Evolutionary conservation across 352 stramenopile genomes (phyloP).

Genomic region (Globisporangium megalacanthum): DNA sequence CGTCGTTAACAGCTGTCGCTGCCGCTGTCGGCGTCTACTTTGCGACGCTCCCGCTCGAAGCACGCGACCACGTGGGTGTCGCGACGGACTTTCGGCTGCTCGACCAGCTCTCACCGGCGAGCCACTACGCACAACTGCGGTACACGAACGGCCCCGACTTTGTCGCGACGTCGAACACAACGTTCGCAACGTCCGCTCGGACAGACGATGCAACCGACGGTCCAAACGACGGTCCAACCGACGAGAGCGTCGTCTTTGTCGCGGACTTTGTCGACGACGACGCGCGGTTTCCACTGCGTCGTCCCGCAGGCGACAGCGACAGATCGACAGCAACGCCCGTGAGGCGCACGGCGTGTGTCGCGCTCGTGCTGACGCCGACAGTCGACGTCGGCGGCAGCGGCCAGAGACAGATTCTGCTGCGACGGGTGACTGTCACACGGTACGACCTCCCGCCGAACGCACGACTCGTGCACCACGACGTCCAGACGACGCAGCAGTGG

Average conservation of each 20-base stretch:
- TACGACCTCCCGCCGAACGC: conserved; percentile 51
- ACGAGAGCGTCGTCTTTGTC: too few relatives aligned
- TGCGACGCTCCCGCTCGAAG: conserved; percentile 21
- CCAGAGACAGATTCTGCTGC: conserved; percentile 36
- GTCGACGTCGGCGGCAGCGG: conserved; percentile 24
- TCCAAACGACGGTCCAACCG: too few relatives aligned
- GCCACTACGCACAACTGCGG: conserved; percentile 34
- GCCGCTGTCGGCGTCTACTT: conserved; percentile 36
- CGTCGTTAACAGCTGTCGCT: conserved; percentile 27
- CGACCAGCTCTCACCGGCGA: conserved; percentile 22
- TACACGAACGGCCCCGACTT: conserved; percentile 40
- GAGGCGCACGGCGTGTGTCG: conserved; percentile 27
- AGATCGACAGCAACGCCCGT: background rate
- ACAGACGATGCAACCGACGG: too few relatives aligned
- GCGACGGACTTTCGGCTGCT: conserved; percentile 20
- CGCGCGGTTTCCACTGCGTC: conserved; percentile 22
- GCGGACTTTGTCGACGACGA: conserved; percentile 51
- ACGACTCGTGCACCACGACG: conserved; percentile 34
- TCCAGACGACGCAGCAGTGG: conserved; percentile 40
- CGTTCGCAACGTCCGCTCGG: conserved; percentile 22
- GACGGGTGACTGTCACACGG: conserved; percentile 34
- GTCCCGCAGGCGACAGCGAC: conserved; percentile 15
- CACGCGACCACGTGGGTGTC: conserved; percentile 26
- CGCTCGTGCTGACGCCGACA: conserved; percentile 28
- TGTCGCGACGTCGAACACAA: conserved; percentile 33